These are phyloP conservation scores for Ceratocystiopsis sp. DNA, from an alignment of 2,329 filamentous ascomycete genomes.

Conservation along the genomic window DNA sequence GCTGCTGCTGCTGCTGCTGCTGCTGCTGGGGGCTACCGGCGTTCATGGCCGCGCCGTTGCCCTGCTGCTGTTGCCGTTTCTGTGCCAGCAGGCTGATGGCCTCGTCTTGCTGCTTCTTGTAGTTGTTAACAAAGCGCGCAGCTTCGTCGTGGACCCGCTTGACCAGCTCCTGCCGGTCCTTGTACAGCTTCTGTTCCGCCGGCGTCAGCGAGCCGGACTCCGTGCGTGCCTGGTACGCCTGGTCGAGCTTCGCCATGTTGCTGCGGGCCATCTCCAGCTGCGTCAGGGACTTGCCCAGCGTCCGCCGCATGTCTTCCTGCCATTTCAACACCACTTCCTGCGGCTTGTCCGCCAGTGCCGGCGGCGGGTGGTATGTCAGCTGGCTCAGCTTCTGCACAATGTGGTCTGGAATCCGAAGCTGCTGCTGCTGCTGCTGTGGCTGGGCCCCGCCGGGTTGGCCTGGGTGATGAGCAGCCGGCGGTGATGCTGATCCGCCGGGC, in stretches of 20 bases:
- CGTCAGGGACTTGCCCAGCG: slow-evolving; percentile 30
- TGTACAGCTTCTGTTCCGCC: slow-evolving; percentile 29
- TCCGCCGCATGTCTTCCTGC: slow-evolving; percentile 28
- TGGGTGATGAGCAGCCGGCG: too few species aligned
- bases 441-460: neutral
- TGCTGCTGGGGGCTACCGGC: slow-evolving; percentile 6
- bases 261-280: slow-evolving; percentile 29
- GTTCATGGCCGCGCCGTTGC: slow-evolving; percentile 8
- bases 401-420: slow-evolving; percentile 20
- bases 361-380: slow-evolving; percentile 28
- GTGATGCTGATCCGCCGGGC: too few species aligned
- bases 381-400: slow-evolving; percentile 30
- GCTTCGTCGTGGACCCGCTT: slow-evolving; percentile 29
- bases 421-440: slow-evolving; percentile 2
- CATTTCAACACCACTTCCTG: slow-evolving; percentile 28
- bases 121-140: slow-evolving; percentile 28
- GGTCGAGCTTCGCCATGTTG: slow-evolving; percentile 26
- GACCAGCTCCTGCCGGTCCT: slow-evolving; percentile 25
- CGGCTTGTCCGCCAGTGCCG: slow-evolving; percentile 24
- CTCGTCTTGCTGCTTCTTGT: slow-evolving; percentile 27
- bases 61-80: slow-evolving; percentile 11
- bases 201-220: slow-evolving; percentile 26
- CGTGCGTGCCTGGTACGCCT: slow-evolving; percentile 23
- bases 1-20: slow-evolving; percentile 5
- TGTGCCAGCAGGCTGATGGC: slow-evolving; percentile 7